Percentiles rank a stretch among this genome's conserved stretches.
These are phyloP conservation scores for Cryptococcus jaspeensis DNA, from an alignment of 1,284 basidiomycete species.

Conservation along the genomic window DNA sequence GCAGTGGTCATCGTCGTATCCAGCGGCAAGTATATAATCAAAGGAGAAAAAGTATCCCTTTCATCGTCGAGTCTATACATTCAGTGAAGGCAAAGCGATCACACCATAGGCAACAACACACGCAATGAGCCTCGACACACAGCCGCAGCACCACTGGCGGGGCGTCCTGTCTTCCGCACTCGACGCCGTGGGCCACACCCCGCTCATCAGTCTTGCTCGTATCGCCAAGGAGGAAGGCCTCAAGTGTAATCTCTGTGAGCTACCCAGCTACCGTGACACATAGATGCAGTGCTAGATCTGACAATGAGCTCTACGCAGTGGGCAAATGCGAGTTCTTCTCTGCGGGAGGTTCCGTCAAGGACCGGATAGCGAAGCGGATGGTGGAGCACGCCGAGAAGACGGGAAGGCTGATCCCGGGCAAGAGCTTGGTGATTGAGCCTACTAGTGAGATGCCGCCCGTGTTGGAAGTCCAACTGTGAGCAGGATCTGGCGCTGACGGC, in stretches of 20 bases:
- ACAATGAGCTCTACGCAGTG: conserved; percentile 55
- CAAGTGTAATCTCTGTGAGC: conserved; percentile 85
- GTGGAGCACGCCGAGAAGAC: conserved; percentile 85
- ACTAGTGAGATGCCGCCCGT: conserved; percentile 48
- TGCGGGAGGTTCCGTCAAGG: conserved; percentile 91
- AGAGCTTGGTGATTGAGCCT: conserved; percentile 91
- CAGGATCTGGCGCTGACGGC: background rate
- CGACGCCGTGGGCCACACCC: conserved; percentile 85
- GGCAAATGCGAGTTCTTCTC: conserved; percentile 90
- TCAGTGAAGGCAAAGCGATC: background rate
- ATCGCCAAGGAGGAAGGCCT: conserved; percentile 72
- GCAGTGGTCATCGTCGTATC: too few species aligned
- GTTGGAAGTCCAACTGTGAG: too few species aligned
- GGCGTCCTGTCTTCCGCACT: conserved; percentile 71
- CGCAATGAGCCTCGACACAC: conserved; percentile 9
- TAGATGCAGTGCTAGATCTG: background rate
- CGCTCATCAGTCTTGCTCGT: conserved; percentile 80
- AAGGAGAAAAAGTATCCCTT: too few species aligned
- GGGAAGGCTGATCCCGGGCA: conserved; percentile 79
- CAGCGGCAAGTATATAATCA: too few species aligned
- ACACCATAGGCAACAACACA: background rate
- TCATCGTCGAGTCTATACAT: background rate
- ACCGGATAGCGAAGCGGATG: conserved; percentile 97
- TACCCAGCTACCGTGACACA: background rate
- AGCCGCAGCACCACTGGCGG: conserved; percentile 42